Percentiles rank a stretch among this genome's conserved stretches.
These are phyloP conservation scores for Metschnikowia lachancei DNA, from an alignment of 805 yeast genomes.

Conservation along the genomic window DNA sequence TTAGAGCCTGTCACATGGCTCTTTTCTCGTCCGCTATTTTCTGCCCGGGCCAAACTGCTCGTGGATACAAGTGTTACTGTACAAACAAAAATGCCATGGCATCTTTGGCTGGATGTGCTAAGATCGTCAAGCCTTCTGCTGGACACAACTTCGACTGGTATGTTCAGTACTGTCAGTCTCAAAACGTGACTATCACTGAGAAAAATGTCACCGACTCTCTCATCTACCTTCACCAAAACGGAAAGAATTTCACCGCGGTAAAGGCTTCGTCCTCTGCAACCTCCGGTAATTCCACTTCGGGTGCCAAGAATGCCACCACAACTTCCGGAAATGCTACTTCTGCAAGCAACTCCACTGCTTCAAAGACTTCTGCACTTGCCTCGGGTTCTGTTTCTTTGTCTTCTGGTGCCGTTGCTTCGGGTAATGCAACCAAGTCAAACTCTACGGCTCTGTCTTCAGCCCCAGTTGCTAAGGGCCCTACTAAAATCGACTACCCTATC, in stretches of 20 bases:
- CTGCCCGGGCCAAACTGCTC: slow-evolving; percentile 4
- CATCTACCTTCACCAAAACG: background rate
- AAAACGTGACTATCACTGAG: background rate
- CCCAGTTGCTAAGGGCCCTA: background rate
- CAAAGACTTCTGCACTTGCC: background rate
- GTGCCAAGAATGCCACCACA: no score
- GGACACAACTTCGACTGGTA: background rate
- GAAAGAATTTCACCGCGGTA: slow-evolving; percentile 9
- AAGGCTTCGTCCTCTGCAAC: background rate
- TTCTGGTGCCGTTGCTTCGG: background rate
- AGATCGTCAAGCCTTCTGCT: background rate
- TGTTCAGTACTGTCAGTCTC: background rate
- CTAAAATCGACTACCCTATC: slow-evolving; percentile 15
- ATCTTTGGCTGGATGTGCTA: slow-evolving; percentile 7
- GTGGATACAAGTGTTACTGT: slow-evolving; percentile 6
- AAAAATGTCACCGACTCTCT: background rate
- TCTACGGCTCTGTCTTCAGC: no score
- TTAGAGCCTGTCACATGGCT: slow-evolving; percentile 6
- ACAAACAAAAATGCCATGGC: slow-evolving; percentile 10
- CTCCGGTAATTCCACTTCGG: background rate
- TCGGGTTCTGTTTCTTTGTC: background rate
- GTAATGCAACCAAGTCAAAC: slow-evolving; percentile 1
- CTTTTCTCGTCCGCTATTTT: slow-evolving; percentile 6
- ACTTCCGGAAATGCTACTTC: background rate
- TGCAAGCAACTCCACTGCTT: background rate